Evolutionary conservation across 306 rosid species (phyloP).

Genomic region (Vigna hirtella): DNA sequence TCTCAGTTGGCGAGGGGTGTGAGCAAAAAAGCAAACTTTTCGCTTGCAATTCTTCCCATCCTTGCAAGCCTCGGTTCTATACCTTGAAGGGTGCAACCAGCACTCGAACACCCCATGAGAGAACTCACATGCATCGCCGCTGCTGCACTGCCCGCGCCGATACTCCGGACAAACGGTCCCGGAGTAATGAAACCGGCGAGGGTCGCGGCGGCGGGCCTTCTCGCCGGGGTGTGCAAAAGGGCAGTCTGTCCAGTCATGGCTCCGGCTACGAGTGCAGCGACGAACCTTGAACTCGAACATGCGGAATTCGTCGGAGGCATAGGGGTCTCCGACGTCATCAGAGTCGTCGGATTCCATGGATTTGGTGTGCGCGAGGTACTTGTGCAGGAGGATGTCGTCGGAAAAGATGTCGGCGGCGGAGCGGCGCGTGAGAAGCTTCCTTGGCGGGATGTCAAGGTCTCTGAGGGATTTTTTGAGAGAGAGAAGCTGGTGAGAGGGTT

Average conservation of each 20-base stretch:
- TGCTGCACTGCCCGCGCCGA: conserved; percentile 77
- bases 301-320: conserved; percentile 79
- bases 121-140: conserved; percentile 80
- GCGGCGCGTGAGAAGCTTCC: conserved; percentile 68
- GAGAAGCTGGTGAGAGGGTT: conserved; percentile 51
- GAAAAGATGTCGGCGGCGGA: conserved; percentile 52
- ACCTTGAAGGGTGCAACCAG: conserved; percentile 94
- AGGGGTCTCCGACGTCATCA: conserved; percentile 60
- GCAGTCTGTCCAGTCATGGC: conserved; percentile 99
- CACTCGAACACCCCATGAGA: conserved; percentile 94
- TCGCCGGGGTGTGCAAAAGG: conserved; percentile 90
- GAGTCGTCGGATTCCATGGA: conserved; percentile 36
- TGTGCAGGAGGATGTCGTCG: conserved; percentile 58
- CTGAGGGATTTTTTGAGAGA: conserved; percentile 51
- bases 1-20: conserved; percentile 75
- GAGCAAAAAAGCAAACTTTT: conserved; percentile 93
- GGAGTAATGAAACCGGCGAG: conserved; percentile 72
- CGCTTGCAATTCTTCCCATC: conserved; percentile 89
- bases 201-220: conserved; percentile 90
- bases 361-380: conserved; percentile 55
- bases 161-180: conserved; percentile 77
- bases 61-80: conserved; percentile 90
- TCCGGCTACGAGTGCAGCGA: conserved; percentile 83
- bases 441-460: conserved; percentile 68
- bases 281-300: conserved; percentile 95